These are phyloP conservation scores for Dioszegia crocea DNA, from an alignment of 768 basidiomycete genomes.

Conservation along the genomic window DNA sequence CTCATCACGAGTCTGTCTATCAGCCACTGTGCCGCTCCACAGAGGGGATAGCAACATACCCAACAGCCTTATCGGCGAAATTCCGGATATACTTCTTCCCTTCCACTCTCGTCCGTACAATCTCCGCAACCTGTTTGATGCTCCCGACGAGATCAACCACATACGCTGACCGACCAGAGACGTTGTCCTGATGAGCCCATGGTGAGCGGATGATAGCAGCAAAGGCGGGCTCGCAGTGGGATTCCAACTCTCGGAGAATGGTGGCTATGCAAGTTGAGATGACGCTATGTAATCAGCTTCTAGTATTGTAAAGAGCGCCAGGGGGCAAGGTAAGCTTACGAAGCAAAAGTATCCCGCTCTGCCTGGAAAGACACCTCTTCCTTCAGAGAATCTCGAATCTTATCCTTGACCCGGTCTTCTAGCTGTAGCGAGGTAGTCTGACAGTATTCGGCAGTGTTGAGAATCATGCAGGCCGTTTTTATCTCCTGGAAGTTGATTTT, in stretches of 20 bases:
- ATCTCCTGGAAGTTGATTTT: constrained; percentile 72
- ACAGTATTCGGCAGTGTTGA: constrained; percentile 98
- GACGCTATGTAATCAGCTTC: constrained; percentile 55
- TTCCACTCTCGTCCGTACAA: constrained; percentile 75
- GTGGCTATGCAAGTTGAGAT: constrained; percentile 77
- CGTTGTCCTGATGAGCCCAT: constrained; percentile 75
- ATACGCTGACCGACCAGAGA: constrained; percentile 80
- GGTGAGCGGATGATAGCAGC: constrained; percentile 68
- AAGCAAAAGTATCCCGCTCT: constrained; percentile 84
- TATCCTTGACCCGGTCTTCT: constrained; percentile 83
- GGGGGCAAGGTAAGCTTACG: constrained; percentile 56
- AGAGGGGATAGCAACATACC: constrained; percentile 54
- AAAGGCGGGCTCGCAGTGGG: constrained; percentile 74
- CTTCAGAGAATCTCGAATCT: constrained; percentile 69
- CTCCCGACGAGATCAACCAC: constrained; percentile 69
- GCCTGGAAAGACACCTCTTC: constrained; percentile 75
- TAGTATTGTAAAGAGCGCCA: background rate
- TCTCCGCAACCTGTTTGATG: constrained; percentile 70
- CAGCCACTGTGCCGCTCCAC: constrained; percentile 7
- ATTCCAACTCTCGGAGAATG: constrained; percentile 78
- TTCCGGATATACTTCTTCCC: constrained; percentile 93
- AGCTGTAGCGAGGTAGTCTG: constrained; percentile 87
- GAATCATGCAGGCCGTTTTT: constrained; percentile 75
- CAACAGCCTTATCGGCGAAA: constrained; percentile 86
- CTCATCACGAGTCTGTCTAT: constrained; percentile 66